Conservation (phyloP, 225 moss, liverwort and hornwort genomes). For the Bryum argenteum region DNA sequence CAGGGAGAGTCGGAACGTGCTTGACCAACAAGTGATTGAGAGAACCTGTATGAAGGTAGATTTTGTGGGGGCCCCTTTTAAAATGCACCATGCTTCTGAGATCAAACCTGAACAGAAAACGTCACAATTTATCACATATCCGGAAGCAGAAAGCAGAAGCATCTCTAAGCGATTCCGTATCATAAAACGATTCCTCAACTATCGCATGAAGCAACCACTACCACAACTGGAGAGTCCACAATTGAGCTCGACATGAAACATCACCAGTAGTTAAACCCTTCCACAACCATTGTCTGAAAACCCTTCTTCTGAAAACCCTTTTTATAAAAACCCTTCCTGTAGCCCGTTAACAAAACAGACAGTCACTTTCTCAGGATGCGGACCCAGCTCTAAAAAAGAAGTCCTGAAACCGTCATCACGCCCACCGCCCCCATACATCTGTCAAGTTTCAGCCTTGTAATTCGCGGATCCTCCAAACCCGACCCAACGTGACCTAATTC, state of each 20-base stretch:
- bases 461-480: neutral
- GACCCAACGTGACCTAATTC: conserved; percentile 18
- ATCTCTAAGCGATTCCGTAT: neutral
- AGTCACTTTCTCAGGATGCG: neutral
- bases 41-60: no score
- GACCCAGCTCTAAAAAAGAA: neutral
- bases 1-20: no score
- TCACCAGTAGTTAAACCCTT: conserved; percentile 17
- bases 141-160: neutral
- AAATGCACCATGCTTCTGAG: no score
- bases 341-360: no score
- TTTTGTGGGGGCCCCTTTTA: no score
- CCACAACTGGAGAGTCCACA: neutral
- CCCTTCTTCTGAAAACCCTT: no score
- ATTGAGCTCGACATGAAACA: neutral
- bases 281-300: neutral
- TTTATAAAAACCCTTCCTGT: no score
- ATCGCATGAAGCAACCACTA: neutral
- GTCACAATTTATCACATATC: no score
- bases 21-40: no score
- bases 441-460: neutral
- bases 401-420: no score
- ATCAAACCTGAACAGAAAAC: no score
- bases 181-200: neutral
- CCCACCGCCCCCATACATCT: no score